Percentiles rank a stretch among this genome's conserved stretches.
These are phyloP conservation scores for Calocybe indica DNA, from an alignment of 768 basidiomycete genomes.

Conservation along the genomic window DNA sequence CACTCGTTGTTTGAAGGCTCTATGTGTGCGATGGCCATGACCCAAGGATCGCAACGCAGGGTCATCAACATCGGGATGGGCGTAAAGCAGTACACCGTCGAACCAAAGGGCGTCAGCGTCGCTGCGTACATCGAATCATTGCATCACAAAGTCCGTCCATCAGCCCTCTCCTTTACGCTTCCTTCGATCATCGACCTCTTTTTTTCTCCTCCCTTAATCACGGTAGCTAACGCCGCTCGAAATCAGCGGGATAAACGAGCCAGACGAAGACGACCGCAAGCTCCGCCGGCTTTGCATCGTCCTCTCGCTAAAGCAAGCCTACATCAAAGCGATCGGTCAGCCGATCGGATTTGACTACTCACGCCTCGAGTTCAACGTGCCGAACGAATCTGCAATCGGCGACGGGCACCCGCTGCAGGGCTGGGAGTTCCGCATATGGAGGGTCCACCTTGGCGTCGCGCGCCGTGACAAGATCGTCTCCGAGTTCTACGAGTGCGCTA, in stretches of 20 bases:
- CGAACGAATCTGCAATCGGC: slow-evolving; percentile 48
- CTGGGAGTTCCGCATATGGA: slow-evolving; percentile 86
- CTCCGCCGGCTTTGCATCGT: slow-evolving; percentile 74
- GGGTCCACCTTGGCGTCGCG: slow-evolving; percentile 63
- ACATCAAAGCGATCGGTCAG: slow-evolving; percentile 81
- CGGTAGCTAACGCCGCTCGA: slow-evolving; percentile 35
- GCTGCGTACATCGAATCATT: slow-evolving; percentile 65
- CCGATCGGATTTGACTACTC: slow-evolving; percentile 76
- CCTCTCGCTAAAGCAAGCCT: slow-evolving; percentile 74
- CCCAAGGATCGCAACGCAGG: slow-evolving; percentile 67
- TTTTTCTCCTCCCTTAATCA: neutral
- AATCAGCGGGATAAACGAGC: slow-evolving; percentile 42
- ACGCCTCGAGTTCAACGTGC: slow-evolving; percentile 78
- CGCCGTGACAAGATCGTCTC: slow-evolving; percentile 48
- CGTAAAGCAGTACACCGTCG: slow-evolving; percentile 59
- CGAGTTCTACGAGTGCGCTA: slow-evolving; percentile 72
- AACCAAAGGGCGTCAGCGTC: slow-evolving; percentile 54
- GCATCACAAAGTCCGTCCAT: slow-evolving; percentile 62
- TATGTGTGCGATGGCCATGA: slow-evolving; percentile 81
- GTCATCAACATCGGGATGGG: slow-evolving; percentile 83
- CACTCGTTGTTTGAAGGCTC: slow-evolving; percentile 65
- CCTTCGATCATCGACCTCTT: neutral
- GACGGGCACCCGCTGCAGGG: slow-evolving; percentile 68
- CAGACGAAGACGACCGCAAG: slow-evolving; percentile 53
- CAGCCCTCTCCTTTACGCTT: neutral